Evolutionary conservation across 345 rosid species (phyloP), one percentile per base, ranked within the genome.

Genomic region (Populus deltoides): DNA sequence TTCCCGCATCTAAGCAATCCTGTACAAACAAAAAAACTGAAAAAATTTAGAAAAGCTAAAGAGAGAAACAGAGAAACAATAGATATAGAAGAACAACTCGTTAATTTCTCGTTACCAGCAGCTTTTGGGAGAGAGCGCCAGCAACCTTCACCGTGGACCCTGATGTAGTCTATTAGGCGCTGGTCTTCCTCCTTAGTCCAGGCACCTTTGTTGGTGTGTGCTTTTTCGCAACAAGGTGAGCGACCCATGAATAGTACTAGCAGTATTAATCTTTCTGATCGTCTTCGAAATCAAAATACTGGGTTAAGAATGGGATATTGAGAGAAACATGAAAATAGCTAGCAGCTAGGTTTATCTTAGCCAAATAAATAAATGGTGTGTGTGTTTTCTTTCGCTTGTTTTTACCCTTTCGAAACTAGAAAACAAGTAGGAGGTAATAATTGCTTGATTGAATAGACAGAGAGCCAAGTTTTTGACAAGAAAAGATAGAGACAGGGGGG

Each of bases 151-250:
- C 98, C 98, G 29, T 93, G 92, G 57, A 68, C 53, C 47, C 93
- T 90, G 77, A 93, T 93, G 65, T 92, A 90, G 65, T 89, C 89
- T 74, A 90, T 75, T 66, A 93, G 94, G 74, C 93, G 92, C 70
- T 88, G 91, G 68, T 93, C 98, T 83, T 93, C 98, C 27, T 93
- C 98, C 78, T 90, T 93, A 55, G 93, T 91, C 98, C 98, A 93
- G 3, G 98, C 97, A 24, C 98, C 98, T 80, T 93, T 93, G 83
- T 93, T 92, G 67, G 94, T 92, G 76, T 93, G 98, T 18, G 92
- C 92, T 45, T 92, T 93, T 68, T 93, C 98, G 55, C 97, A 93
- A 76, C 95, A 91, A 66, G 98, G 98, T 5, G 94, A 90, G 31
- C 98, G 88, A 71, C 97, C 98, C 98, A 94, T 93, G 82, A n/a